Percentiles rank a stretch among this genome's conserved stretches.
phyloP scores from a whole-genome alignment of 306 rosid species.

The Quercus wislizeni region DNA sequence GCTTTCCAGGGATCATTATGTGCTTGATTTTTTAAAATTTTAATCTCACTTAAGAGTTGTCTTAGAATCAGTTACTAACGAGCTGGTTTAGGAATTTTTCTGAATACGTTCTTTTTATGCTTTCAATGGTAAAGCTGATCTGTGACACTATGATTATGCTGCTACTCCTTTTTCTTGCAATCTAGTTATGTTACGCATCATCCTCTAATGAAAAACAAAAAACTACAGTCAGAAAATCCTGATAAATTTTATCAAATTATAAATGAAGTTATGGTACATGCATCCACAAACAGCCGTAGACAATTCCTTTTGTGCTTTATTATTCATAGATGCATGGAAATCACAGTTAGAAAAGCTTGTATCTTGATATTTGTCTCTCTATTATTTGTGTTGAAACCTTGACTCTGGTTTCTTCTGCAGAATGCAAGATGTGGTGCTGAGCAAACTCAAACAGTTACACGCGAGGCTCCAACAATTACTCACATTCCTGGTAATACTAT shows the following conservation, averaged over 20 bases:
- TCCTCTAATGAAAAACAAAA: not conserved
- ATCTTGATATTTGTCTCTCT: not conserved
- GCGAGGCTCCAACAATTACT: slow-evolving; percentile 93
- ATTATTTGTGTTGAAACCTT: not conserved
- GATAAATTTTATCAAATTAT: not conserved
- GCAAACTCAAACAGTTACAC: slow-evolving; percentile 89
- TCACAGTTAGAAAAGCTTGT: not conserved
- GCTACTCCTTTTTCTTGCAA: not conserved
- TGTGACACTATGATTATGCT: not conserved
- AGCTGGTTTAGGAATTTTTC: not conserved
- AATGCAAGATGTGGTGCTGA: slow-evolving; percentile 78
- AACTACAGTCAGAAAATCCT: not conserved
- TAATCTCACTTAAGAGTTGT: not conserved
- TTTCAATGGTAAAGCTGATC: not conserved
- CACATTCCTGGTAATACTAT: slow-evolving; percentile 74
- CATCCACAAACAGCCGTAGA: not conserved
- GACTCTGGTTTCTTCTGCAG: slow-evolving; percentile 36
- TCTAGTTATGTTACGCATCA: not conserved
- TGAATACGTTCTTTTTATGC: not conserved
- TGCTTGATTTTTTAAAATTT: not conserved
- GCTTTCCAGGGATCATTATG: not conserved
- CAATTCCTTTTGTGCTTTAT: not conserved
- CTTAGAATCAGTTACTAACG: not conserved
- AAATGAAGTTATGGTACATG: not conserved
- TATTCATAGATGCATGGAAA: not conserved